Base-by-base conservation (phyloP, 108 stramenopile species). In the Pinguiococcus pyrenoidosus region DNA sequence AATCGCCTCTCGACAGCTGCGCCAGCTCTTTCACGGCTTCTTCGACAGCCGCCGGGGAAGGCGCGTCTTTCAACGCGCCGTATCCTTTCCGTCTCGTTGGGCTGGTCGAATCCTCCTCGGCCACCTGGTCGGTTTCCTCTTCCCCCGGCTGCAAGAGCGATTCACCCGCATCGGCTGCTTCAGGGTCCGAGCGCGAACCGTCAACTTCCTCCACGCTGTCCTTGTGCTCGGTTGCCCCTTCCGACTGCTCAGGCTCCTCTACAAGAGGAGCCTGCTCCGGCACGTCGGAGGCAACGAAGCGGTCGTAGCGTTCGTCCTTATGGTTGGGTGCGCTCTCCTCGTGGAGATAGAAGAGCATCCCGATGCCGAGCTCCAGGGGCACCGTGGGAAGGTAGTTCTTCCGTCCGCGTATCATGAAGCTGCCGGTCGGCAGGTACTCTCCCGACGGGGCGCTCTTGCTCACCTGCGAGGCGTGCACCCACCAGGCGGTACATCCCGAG, bases 321-420 rank as follows among this genome's bases (percentile, higher is more conserved):
- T 92, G 91, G n/a, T 83, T 57, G 24, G 80, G 78, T 35, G 86
- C 66, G 37, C 71, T 74, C 25, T 83, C 82, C 46, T 91, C 87
- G 18, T 89, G 89, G 46, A 97, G 51, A 46, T 82, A 79, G 64
- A 94, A 97, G 12, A 91, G 47, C 12, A 97, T 64, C 8, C 75
- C 92, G 30, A 90, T 44, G 32, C 92, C 90, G 86, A 97, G 83
- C 71, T 94, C 96, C 45, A 97, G 70, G 27, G 77, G 67, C 13
- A 68, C 64, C 0, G 89, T 82, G 0, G 85, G 89, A 16, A 97
- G 58, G 56, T 77, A 89, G 61, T 91, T 90, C 74, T 92, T 94
- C 64, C 81, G 84, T 3, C 90, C 96, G 23, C 87, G 75, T 62
- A 97, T 79, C 89, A 93, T 92, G 62, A 94, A 96, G 16, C 81